Conservation (phyloP, 2,329 filamentous ascomycete species). For the Camillea tinctor region DNA sequence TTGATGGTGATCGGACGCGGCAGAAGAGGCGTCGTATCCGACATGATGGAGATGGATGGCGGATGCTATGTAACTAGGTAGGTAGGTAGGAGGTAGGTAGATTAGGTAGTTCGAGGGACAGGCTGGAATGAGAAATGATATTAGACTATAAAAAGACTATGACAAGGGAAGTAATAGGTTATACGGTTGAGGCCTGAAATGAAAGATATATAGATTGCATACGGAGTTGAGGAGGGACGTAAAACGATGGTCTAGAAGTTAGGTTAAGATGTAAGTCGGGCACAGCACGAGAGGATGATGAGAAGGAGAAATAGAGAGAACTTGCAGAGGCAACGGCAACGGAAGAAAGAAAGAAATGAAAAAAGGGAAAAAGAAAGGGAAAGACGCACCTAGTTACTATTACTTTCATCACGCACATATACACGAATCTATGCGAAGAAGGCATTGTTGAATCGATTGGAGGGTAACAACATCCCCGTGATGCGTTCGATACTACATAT, state of each 20-base stretch:
- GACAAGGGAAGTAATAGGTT: neutral
- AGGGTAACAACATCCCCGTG: neutral
- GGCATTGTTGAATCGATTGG: neutral
- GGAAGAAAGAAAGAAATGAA: too few relatives aligned
- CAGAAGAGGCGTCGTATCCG: slow-evolving; percentile 30
- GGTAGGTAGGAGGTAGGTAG: neutral
- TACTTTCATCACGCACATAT: too few relatives aligned
- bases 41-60: slow-evolving; percentile 17
- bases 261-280: neutral
- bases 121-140: neutral
- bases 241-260: neutral
- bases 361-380: too few relatives aligned
- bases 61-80: slow-evolving; percentile 1
- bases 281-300: neutral
- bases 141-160: neutral
- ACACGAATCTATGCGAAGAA: too few relatives aligned
- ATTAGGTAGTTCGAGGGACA: neutral
- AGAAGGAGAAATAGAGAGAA: neutral
- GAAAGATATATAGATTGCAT: neutral
- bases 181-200: neutral
- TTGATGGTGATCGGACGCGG: slow-evolving; percentile 15
- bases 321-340: too few relatives aligned
- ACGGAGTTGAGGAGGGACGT: neutral
- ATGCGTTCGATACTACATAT: too few relatives aligned
- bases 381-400: too few relatives aligned